Conservation (phyloP, 1,284 basidiomycete species). For the Puccinia novopanici region DNA sequence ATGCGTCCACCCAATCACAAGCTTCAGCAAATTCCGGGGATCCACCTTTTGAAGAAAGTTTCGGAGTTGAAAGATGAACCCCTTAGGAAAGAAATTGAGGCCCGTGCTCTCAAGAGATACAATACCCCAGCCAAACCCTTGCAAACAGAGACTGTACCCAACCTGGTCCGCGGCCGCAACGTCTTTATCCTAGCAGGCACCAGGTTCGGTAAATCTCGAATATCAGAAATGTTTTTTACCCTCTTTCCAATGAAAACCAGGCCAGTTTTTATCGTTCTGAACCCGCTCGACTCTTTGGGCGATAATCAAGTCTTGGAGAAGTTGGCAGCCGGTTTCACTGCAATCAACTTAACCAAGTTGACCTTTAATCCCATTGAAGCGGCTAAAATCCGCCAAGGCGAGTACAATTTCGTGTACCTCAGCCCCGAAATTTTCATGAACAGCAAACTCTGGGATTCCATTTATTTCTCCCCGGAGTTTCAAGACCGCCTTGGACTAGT, state of each 20-base stretch:
- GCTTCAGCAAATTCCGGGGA: no score
- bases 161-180: background rate
- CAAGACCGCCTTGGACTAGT: background rate
- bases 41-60: no score
- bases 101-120: no score
- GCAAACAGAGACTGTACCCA: background rate
- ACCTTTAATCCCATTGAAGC: background rate
- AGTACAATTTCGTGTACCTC: no score
- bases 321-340: background rate
- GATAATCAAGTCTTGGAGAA: no score
- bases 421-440: slow-evolving; percentile 5
- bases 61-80: no score
- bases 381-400: background rate
- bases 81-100: no score
- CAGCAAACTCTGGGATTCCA: background rate
- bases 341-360: background rate
- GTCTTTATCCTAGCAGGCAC: background rate
- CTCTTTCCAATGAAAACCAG: background rate
- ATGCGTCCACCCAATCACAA: no score
- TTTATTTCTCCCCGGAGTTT: background rate
- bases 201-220: background rate
- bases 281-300: background rate
- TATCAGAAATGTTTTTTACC: background rate
- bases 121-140: background rate
- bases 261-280: background rate